Evolutionary conservation across 108 stramenopile species (phyloP).

Genomic region (Cyclostephanos tholiformis): DNA sequence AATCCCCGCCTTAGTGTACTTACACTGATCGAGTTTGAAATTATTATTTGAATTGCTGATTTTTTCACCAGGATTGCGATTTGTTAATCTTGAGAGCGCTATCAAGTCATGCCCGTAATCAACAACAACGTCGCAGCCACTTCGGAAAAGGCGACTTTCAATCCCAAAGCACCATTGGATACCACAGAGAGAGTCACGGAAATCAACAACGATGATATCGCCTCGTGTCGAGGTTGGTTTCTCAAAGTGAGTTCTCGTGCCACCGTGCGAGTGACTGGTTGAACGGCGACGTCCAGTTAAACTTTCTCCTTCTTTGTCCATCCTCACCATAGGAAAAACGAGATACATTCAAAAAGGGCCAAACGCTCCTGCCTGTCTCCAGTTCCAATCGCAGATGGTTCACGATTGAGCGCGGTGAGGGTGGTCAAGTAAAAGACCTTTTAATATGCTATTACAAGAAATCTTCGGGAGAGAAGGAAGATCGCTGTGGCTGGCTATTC

Average conservation of each 20-base stretch:
- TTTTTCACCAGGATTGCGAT: too few species aligned
- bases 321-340: constrained; percentile 26
- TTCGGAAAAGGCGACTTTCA: constrained; percentile 9
- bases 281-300: neutral
- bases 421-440: constrained; percentile 12
- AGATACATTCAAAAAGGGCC: constrained; percentile 26
- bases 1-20: too few species aligned
- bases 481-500: constrained; percentile 34
- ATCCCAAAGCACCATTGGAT: neutral
- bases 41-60: too few species aligned
- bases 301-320: constrained; percentile 2
- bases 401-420: constrained; percentile 7
- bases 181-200: neutral
- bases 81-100: too few species aligned
- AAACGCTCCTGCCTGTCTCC: constrained; percentile 12
- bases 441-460: constrained; percentile 31
- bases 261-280: neutral
- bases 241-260: constrained; percentile 16
- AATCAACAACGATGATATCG: constrained; percentile 25
- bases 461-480: constrained; percentile 15
- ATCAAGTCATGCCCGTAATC: neutral
- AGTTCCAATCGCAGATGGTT: constrained; percentile 22
- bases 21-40: too few species aligned
- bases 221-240: constrained; percentile 34
- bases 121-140: neutral